These are phyloP conservation scores for Cinchona pubescens DNA, from an alignment of 257 asterid species.

Conservation along the genomic window DNA sequence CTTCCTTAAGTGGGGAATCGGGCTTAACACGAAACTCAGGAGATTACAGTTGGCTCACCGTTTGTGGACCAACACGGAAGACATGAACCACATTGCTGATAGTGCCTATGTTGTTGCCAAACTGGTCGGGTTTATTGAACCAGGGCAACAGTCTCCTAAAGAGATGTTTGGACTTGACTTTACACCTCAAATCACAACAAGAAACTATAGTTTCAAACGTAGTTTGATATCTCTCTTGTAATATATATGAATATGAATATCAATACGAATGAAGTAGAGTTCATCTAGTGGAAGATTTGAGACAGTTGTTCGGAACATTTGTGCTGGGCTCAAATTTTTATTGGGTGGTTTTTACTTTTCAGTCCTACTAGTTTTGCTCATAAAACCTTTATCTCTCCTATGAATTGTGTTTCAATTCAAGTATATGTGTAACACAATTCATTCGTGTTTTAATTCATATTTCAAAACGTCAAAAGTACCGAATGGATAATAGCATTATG, in stretches of 20 bases:
- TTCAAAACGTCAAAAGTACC: too few species aligned
- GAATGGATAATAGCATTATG: too few species aligned
- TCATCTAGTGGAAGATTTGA: not conserved
- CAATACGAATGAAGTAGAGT: not conserved
- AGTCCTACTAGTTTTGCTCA: not conserved
- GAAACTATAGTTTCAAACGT: constrained; percentile 54
- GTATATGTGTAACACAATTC: too few species aligned
- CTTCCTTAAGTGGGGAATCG: constrained; percentile 78
- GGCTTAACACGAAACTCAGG: constrained; percentile 59
- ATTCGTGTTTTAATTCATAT: too few species aligned
- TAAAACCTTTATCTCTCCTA: too few species aligned
- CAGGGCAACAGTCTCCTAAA: constrained; percentile 53
- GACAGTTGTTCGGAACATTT: not conserved
- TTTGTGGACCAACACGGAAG: constrained; percentile 65
- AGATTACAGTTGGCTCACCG: constrained; percentile 67
- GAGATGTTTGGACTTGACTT: constrained; percentile 89
- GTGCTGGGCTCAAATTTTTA: not conserved
- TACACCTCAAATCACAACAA: constrained; percentile 50
- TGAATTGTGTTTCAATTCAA: too few species aligned
- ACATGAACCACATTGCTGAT: constrained; percentile 64
- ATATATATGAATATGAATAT: too few species aligned
- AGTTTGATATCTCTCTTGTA: constrained; percentile 59
- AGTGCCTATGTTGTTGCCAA: constrained; percentile 77
- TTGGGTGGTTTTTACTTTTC: not conserved
- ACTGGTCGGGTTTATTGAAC: constrained; percentile 56